Evolutionary conservation across 2,329 filamentous ascomycete species (phyloP).

Genomic region (Fusarium camptoceras): DNA sequence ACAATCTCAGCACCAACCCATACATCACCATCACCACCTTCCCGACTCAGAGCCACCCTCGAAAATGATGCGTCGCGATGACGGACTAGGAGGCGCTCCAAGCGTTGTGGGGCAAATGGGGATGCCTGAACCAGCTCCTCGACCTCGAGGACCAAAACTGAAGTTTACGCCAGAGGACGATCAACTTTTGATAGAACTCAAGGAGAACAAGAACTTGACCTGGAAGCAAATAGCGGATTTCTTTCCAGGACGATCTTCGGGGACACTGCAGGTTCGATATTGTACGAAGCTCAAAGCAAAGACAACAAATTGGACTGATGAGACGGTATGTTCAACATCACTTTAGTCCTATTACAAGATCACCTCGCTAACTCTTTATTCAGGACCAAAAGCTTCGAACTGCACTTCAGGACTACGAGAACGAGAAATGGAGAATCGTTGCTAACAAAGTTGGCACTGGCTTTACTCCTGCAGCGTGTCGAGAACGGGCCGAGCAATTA

Average conservation of each 20-base stretch:
- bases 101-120: conserved; percentile 87
- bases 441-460: conserved; percentile 91
- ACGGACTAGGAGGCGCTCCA: conserved; percentile 71
- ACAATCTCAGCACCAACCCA: conserved; percentile 59
- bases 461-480: conserved; percentile 88
- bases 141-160: conserved; percentile 87
- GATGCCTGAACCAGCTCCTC: conserved; percentile 85
- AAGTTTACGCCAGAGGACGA: conserved; percentile 96
- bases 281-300: conserved; percentile 96
- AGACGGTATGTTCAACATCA: conserved; percentile 75
- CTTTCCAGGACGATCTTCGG: conserved; percentile 90
- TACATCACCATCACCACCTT: conserved; percentile 84
- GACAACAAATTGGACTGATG: conserved; percentile 91
- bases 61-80: conserved; percentile 74
- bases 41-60: conserved; percentile 78
- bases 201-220: conserved; percentile 93
- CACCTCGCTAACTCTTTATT: conserved; percentile 14
- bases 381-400: conserved; percentile 82
- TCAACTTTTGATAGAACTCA: conserved; percentile 85
- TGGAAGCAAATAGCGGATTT: conserved; percentile 99
- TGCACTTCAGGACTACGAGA: conserved; percentile 86
- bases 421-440: conserved; percentile 92
- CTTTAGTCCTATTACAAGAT: neutral
- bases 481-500: conserved; percentile 79
- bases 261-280: conserved; percentile 92